Percentiles rank a stretch among this genome's conserved stretches.
Evolutionary conservation across 768 basidiomycete species (phyloP).

Genomic region (Tulasnella sp.): DNA sequence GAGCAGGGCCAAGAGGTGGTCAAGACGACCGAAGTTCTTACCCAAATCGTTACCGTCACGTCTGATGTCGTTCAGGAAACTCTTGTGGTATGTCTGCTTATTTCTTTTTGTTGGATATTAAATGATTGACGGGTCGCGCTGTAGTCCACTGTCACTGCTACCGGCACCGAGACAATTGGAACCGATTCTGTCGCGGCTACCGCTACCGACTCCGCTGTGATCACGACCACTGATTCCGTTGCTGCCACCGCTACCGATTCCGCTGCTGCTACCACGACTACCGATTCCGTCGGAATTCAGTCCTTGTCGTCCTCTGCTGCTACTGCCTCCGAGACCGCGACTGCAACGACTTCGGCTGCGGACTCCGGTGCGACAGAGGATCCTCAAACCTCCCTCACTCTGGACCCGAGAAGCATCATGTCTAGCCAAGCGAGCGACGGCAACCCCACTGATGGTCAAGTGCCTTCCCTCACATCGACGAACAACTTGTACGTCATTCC

Average conservation of each 20-base stretch:
- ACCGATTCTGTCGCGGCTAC: background rate
- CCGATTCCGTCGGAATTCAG: background rate
- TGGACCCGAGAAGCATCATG: conserved; percentile 8
- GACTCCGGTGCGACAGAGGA: conserved; percentile 4
- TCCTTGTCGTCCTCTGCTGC: background rate
- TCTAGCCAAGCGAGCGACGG: background rate
- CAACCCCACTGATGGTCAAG: conserved; percentile 32
- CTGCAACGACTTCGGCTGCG: conserved; percentile 8
- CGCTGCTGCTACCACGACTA: background rate
- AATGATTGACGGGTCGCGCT: background rate
- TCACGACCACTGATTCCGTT: background rate
- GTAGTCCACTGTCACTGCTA: background rate
- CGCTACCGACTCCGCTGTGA: background rate
- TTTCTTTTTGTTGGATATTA: background rate
- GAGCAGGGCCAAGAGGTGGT: conserved; percentile 8
- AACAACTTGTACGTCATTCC: conserved; percentile 36
- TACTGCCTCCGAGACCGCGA: background rate
- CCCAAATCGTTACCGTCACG: conserved; percentile 9
- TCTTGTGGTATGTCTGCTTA: background rate
- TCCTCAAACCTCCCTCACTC: conserved; percentile 8
- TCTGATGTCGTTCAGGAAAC: conserved; percentile 1
- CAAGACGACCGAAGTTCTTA: conserved; percentile 13
- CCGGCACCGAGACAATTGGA: background rate
- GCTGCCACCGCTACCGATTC: background rate
- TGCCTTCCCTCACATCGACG: conserved; percentile 34